Evolutionary conservation across 2,329 filamentous ascomycete species (phyloP).

Genomic region (Trichophyton simii): DNA sequence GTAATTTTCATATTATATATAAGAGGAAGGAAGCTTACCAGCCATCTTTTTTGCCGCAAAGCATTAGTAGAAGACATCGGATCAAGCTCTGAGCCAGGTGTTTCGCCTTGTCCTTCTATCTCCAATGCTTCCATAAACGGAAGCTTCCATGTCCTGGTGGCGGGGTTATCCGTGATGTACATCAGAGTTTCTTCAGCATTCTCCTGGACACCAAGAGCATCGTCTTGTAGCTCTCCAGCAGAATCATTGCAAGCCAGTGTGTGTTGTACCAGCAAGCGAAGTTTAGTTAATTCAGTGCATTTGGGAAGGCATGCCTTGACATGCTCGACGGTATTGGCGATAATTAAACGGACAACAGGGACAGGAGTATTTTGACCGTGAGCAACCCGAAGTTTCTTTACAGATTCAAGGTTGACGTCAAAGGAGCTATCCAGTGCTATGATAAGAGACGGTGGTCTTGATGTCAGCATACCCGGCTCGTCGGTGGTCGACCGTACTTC

Average conservation of each 20-base stretch:
- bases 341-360: constrained; percentile 33
- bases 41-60: constrained; percentile 18
- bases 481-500: constrained; percentile 23
- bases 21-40: constrained; percentile 13
- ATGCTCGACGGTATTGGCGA: constrained; percentile 37
- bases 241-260: constrained; percentile 22
- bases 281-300: constrained; percentile 22
- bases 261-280: constrained; percentile 26
- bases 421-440: constrained; percentile 35
- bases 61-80: constrained; percentile 15
- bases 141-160: constrained; percentile 27
- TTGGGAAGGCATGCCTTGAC: constrained; percentile 33
- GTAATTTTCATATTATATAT: background rate
- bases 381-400: constrained; percentile 6
- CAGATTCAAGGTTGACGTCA: constrained; percentile 24
- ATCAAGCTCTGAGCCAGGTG: constrained; percentile 11
- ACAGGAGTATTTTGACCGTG: constrained; percentile 23
- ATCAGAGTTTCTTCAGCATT: constrained; percentile 28
- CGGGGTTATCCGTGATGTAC: constrained; percentile 25
- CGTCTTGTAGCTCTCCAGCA: constrained; percentile 32
- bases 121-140: constrained; percentile 27
- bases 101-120: constrained; percentile 21
- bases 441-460: constrained; percentile 28
- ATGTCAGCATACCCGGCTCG: constrained; percentile 22
- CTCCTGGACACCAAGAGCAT: constrained; percentile 30